phyloP scores from a whole-genome alignment of 768 basidiomycete genomes.

The Scleroderma bovista region DNA sequence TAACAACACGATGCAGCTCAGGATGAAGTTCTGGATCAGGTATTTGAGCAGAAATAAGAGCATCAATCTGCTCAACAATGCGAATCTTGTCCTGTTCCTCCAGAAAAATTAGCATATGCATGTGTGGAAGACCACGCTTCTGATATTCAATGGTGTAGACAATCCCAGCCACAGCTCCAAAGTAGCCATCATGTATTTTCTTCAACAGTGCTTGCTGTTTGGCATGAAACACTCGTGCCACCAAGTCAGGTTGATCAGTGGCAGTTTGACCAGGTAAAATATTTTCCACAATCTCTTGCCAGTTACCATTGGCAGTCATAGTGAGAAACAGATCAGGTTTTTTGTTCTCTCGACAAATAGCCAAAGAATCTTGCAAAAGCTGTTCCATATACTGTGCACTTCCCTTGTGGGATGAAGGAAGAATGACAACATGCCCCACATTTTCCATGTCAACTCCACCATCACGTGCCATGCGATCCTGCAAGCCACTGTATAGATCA shows the following conservation, averaged over 20 bases:
- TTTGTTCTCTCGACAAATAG: slow-evolving; percentile 32
- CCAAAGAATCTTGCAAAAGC: slow-evolving; percentile 41
- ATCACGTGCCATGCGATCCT: no score
- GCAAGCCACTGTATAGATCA: no score
- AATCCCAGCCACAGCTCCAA: no score
- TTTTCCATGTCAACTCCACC: no score
- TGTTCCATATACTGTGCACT: slow-evolving; percentile 40
- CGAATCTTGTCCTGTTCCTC: slow-evolving; percentile 26
- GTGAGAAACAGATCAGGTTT: slow-evolving; percentile 46
- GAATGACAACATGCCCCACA: slow-evolving; percentile 21
- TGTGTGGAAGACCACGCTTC: slow-evolving; percentile 51
- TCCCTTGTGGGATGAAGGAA: slow-evolving; percentile 40
- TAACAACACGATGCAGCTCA: slow-evolving; percentile 35
- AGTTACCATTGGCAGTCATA: slow-evolving; percentile 47
- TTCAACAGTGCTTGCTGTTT: slow-evolving; percentile 37
- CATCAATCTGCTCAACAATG: slow-evolving; percentile 34
- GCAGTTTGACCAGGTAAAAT: slow-evolving; percentile 30
- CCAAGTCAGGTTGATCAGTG: slow-evolving; percentile 42
- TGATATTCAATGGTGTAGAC: slow-evolving; percentile 56
- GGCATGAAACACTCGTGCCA: slow-evolving; percentile 38
- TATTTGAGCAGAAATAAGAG: slow-evolving; percentile 35
- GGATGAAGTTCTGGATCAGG: slow-evolving; percentile 39
- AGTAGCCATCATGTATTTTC: slow-evolving; percentile 33
- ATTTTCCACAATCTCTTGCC: slow-evolving; percentile 39
- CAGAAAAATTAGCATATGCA: slow-evolving; percentile 45